Evolutionary conservation across 2,329 filamentous ascomycete species (phyloP).

Genomic region (Penicillium sp.): DNA sequence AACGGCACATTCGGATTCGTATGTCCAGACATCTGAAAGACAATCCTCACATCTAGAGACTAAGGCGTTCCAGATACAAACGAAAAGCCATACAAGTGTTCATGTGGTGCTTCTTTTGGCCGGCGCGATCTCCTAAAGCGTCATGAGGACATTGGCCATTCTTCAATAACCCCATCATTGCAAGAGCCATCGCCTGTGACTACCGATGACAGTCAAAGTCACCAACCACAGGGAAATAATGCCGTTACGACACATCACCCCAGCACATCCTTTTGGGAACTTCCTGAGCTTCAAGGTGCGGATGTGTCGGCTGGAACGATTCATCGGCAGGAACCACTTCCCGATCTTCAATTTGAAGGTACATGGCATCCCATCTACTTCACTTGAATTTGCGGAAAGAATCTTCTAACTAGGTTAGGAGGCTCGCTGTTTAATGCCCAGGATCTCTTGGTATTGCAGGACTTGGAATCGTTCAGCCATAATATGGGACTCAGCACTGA

Average conservation of each 20-base stretch:
- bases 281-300: background rate
- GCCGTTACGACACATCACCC: background rate
- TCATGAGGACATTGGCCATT: constrained; percentile 10
- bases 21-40: background rate
- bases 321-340: background rate
- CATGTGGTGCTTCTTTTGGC: constrained; percentile 12
- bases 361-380: background rate
- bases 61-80: constrained; percentile 10
- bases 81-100: constrained; percentile 14
- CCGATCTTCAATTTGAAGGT: background rate
- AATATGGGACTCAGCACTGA: constrained; percentile 10
- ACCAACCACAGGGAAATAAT: background rate
- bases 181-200: constrained; percentile 1
- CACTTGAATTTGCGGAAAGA: background rate
- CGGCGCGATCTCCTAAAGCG: constrained; percentile 14
- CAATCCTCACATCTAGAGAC: background rate
- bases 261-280: background rate
- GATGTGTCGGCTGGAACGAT: background rate
- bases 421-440: constrained; percentile 1
- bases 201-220: background rate
- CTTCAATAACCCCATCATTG: constrained; percentile 4
- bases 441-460: constrained; percentile 7
- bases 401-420: background rate
- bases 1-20: constrained; percentile 15
- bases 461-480: constrained; percentile 10